Conservation (phyloP, 1,284 basidiomycete species). For the Trichosporon coremiiforme region DNA sequence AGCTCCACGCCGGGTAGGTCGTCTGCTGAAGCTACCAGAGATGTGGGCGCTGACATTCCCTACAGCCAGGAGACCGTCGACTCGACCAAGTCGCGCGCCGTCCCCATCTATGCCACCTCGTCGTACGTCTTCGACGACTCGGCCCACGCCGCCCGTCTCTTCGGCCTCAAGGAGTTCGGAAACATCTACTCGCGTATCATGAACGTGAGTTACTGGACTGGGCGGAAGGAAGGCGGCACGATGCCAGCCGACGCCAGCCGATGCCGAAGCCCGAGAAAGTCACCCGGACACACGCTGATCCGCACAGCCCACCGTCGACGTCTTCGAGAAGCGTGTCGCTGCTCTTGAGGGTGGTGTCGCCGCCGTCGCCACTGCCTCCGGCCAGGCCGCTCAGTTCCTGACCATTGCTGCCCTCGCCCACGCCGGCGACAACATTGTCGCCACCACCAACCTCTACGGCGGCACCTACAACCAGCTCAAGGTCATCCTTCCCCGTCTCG, state of each 20-base stretch:
- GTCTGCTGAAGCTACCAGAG: not conserved
- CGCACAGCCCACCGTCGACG: conserved; percentile 69
- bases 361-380: conserved; percentile 75
- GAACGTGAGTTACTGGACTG: conserved; percentile 57
- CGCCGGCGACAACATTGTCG: conserved; percentile 79
- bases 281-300: not conserved
- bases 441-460: conserved; percentile 69
- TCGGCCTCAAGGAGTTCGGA: conserved; percentile 70
- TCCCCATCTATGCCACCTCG: conserved; percentile 34
- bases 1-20: conserved; percentile 35
- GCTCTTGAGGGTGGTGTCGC: conserved; percentile 79
- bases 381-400: conserved; percentile 80
- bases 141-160: conserved; percentile 80
- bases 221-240: not conserved
- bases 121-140: conserved; percentile 79
- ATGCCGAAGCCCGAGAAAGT: not conserved
- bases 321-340: conserved; percentile 82
- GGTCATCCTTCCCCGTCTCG: conserved; percentile 55
- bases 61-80: conserved; percentile 29
- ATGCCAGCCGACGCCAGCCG: not conserved
- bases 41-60: not conserved
- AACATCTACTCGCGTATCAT: conserved; percentile 78
- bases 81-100: conserved; percentile 32
- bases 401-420: conserved; percentile 68
- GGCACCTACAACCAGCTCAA: conserved; percentile 89